Evolutionary conservation across 257 asterid genomes (phyloP), one percentile per base, ranked within the genome.

Genomic region (Nyctanthes arbortristis): DNA sequence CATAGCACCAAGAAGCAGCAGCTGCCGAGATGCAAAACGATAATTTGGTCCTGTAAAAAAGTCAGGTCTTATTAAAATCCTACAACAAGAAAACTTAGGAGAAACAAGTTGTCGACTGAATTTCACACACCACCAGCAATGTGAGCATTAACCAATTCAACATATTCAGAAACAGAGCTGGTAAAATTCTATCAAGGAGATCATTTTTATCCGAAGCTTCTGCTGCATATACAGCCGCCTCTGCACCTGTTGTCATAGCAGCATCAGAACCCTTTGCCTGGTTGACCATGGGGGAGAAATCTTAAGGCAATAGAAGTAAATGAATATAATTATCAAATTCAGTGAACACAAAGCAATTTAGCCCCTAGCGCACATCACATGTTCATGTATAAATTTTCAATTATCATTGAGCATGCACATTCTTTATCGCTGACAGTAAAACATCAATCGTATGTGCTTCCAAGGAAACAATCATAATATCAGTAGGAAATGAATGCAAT

Each of bases 211-310:
- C 93, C 71, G 96, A 87, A 74, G 99, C 99, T 86, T 86, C 96
- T 52, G 93, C 88, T 61, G 99, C 97, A 85, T 87, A 91, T 43
- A 93, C 93, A 47, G 90, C 87, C 22, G 99, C 87, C 77, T 93
- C 97, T n/a, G 91, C 74, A 63, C 99, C 97, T 79, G 63, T 83
- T 37, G 97, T 71, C 81, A 77, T 84, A 52, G 99, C 96, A 70
- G 99, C 99, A 77, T 91, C 95, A 39, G 96, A 88, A 55, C 97
- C 99, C 81, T 89, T 93, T 65, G 81, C 87, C 99, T 93, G 88
- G 68, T 81, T 68, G 68, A 74, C 69, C 67, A 77, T 33, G 47
- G 14, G 22, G 59, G 31, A 47, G 66, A 59, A 63, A 12, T 43
- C 66, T n/a, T 73, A 37, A 63, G 30, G 73, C 27, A 57, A 55